Conservation (phyloP, 176 grass and related monocot genomes). For the Avena atlantica region DNA sequence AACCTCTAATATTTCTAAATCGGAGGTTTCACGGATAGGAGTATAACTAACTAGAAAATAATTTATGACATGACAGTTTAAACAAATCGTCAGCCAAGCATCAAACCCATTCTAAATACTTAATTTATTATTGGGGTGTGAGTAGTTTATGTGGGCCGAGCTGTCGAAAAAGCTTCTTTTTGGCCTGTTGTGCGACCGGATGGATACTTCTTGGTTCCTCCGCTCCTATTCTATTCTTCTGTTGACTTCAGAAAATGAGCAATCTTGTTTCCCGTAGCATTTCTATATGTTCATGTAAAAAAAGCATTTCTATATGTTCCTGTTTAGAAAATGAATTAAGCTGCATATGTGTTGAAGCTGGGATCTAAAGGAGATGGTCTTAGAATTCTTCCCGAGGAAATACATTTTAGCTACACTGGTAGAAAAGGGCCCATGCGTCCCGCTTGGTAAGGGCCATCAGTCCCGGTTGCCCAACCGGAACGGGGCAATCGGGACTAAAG, state of each 20-base stretch:
- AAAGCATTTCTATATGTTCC: not conserved
- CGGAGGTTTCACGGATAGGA: not conserved
- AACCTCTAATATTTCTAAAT: too few species aligned
- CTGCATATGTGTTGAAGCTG: not conserved
- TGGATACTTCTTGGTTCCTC: too few species aligned
- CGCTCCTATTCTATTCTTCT: not conserved
- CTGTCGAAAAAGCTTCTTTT: conserved; percentile 25
- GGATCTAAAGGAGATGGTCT: not conserved
- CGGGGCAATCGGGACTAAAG: too few species aligned
- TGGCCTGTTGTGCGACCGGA: conserved; percentile 8
- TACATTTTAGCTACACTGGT: too few species aligned
- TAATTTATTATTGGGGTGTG: too few species aligned
- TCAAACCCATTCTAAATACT: too few species aligned
- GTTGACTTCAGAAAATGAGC: not conserved
- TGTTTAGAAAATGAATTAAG: not conserved
- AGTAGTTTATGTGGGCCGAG: too few species aligned
- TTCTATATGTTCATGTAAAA: too few species aligned
- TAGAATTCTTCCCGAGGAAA: too few species aligned
- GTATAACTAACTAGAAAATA: not conserved
- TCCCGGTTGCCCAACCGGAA: too few species aligned
- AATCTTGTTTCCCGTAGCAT: not conserved
- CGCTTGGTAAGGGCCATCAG: too few species aligned
- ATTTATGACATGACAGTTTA: not conserved
- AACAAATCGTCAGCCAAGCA: not conserved
- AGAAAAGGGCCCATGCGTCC: too few species aligned